Evolutionary conservation across 345 rosid species (phyloP).

Genomic region (Durio zibethinus): DNA sequence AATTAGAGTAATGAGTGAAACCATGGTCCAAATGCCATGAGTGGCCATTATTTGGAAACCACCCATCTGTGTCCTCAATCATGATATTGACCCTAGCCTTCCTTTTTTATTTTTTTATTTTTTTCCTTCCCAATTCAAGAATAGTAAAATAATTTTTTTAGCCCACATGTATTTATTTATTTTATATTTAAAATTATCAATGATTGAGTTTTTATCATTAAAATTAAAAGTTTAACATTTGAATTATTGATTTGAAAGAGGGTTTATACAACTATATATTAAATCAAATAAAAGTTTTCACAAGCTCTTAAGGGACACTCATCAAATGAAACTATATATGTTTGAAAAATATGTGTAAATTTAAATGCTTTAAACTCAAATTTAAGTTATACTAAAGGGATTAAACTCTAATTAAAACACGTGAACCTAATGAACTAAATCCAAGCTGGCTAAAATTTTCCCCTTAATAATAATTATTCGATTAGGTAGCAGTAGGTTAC

Average conservation of each 20-base stretch:
- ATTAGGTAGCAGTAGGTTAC: slow-evolving; percentile 7
- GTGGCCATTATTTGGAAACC: slow-evolving; percentile 23
- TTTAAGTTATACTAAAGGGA: not conserved
- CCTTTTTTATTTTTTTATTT: too few species aligned
- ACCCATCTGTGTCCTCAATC: slow-evolving; percentile 6
- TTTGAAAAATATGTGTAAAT: too few species aligned
- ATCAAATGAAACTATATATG: too few species aligned
- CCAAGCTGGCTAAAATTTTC: not conserved
- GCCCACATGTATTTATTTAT: too few species aligned
- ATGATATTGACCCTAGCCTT: not conserved
- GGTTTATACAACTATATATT: too few species aligned
- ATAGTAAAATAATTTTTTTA: not conserved
- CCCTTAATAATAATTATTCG: not conserved
- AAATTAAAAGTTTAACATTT: too few species aligned
- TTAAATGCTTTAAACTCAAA: not conserved
- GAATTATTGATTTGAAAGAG: too few species aligned
- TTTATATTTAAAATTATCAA: too few species aligned
- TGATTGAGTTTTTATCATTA: too few species aligned
- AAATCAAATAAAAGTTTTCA: too few species aligned
- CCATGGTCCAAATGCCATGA: slow-evolving; percentile 4
- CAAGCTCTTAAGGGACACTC: not conserved
- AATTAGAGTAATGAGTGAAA: not conserved
- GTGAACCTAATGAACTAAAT: not conserved
- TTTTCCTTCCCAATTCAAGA: not conserved
- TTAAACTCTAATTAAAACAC: not conserved